Evolutionary conservation across 2,329 filamentous ascomycete species (phyloP), one percentile per base, ranked within the genome.

Genomic region (Aspergillus thermomutatus): DNA sequence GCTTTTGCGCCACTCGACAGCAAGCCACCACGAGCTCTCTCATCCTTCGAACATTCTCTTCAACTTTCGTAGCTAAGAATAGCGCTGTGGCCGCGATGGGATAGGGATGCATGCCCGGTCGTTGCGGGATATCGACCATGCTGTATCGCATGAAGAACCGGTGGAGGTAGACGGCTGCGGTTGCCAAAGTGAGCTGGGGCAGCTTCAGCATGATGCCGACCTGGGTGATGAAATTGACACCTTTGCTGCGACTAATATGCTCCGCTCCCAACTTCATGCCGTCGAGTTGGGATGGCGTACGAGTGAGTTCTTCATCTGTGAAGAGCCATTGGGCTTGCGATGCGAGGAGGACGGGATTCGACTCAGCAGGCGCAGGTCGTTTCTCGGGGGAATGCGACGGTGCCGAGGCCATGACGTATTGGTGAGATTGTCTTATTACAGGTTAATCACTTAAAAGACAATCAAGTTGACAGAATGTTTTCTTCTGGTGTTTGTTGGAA

Each of bases 21-120:
- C 96, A 94, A 1, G 92, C 91, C 31, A 97, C 88, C 63, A 99
- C 93, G 58, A 99, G 83, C 63, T 97, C 92, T 68, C 91, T 95
- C 65, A 96, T 96, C 76, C 96, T 96, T 50, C 93, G 88, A 70
- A 92, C 95, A 71, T 95, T 96, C 72, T 99, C 94, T 71, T 99
- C 93, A 21, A 95, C 93, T 74, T 99, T 99, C 65, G 95, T 97
- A 8, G 94, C 93, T 9, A 99, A 83, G 66, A 97, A 99, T 2
- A 99, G 82, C 1, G 92, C 85, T 0, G 92, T 96, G 0, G 92
- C 94, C 10, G 92, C 94, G 58, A 96, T 91, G 66, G 95, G 90
- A 70, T 96, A 97, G 66, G 96, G 92, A 72, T 97, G 93, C 49
- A 95, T 84, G 14, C 91, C 91, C 48, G 80, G 80, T 54, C 77